Evolutionary conservation across 306 rosid species (phyloP).

Genomic region (Rosa lucieae): DNA sequence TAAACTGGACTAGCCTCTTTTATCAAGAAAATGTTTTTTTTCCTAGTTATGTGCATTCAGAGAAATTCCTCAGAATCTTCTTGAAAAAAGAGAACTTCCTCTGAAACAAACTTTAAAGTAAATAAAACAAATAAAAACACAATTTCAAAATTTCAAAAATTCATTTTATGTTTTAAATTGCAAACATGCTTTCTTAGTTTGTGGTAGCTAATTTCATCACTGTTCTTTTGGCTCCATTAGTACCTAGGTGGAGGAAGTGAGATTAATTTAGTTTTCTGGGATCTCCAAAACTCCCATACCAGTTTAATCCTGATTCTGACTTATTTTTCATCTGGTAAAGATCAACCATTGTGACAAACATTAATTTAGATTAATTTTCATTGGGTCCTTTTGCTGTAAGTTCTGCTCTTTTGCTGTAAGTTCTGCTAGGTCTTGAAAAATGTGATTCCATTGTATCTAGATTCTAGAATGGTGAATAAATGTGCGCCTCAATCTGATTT

Average conservation of each 20-base stretch:
- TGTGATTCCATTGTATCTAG: not conserved
- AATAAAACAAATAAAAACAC: not conserved
- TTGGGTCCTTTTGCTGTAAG: not conserved
- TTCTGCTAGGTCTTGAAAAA: not conserved
- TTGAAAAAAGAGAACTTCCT: not conserved
- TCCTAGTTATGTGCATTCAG: not conserved
- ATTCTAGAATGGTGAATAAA: not conserved
- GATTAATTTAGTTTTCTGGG: not conserved
- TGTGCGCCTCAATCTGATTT: not conserved
- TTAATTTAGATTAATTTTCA: not conserved
- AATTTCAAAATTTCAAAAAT: not conserved
- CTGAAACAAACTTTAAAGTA: not conserved
- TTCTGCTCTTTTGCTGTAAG: not conserved
- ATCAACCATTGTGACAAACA: not conserved
- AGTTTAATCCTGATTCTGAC: not conserved
- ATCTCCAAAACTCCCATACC: not conserved
- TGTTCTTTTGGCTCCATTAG: not conserved
- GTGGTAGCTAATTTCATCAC: not conserved
- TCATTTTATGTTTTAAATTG: not conserved
- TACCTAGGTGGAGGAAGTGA: not conserved
- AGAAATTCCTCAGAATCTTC: not conserved
- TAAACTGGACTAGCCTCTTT: not conserved
- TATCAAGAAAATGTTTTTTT: not conserved
- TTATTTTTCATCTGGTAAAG: not conserved
- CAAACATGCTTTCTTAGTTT: not conserved